These are phyloP conservation scores for Lipomyces yamanashiensis DNA, from an alignment of 805 yeast species.

Conservation along the genomic window DNA sequence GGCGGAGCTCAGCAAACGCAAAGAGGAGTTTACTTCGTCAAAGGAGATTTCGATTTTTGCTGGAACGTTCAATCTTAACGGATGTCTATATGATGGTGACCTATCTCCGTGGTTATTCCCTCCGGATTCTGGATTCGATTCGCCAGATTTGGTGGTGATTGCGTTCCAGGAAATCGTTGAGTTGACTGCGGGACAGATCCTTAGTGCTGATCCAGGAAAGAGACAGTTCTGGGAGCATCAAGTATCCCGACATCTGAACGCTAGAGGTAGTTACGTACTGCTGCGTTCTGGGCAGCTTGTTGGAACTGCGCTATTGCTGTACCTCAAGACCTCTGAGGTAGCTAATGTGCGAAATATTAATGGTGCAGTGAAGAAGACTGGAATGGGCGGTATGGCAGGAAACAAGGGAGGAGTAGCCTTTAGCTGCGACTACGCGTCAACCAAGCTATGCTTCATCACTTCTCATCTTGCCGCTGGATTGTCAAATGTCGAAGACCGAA, in stretches of 20 bases:
- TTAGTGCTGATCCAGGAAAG: constrained; percentile 81
- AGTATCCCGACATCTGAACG: constrained; percentile 66
- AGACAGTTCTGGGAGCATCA: constrained; percentile 78
- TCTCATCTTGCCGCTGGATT: constrained; percentile 95
- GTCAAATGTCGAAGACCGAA: constrained; percentile 78
- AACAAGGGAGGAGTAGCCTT: constrained; percentile 97
- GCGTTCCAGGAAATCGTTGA: constrained; percentile 96
- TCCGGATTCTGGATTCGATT: constrained; percentile 45
- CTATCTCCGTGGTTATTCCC: constrained; percentile 85
- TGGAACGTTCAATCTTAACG: constrained; percentile 90
- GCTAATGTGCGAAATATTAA: constrained; percentile 76
- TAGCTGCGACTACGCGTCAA: constrained; percentile 77
- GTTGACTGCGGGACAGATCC: constrained; percentile 85
- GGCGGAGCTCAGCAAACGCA: constrained; percentile 58
- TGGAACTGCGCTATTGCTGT: constrained; percentile 78
- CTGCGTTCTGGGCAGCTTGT: constrained; percentile 89
- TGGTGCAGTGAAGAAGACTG: constrained; percentile 94
- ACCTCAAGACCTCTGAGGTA: constrained; percentile 65
- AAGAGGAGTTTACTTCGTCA: constrained; percentile 60
- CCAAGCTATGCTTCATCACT: constrained; percentile 81
- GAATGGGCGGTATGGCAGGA: constrained; percentile 95
- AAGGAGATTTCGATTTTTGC: constrained; percentile 67
- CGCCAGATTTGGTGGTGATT: constrained; percentile 82
- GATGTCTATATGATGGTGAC: constrained; percentile 62
- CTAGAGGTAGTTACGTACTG: constrained; percentile 60